These are phyloP conservation scores for Astragalus glycyphyllos DNA, from an alignment of 306 rosid species.

Conservation along the genomic window DNA sequence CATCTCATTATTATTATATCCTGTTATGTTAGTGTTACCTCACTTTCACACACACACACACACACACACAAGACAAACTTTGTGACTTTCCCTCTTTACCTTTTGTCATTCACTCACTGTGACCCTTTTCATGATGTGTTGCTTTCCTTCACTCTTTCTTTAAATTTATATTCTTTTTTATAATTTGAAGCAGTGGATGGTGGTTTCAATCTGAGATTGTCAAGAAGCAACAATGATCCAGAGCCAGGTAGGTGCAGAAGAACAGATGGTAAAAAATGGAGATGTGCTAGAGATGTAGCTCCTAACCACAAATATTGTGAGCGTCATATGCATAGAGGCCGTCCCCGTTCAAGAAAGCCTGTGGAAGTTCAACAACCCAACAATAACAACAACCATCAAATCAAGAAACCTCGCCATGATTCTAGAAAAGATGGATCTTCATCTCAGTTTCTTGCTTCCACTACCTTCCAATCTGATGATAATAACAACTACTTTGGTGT, in stretches of 20 bases:
- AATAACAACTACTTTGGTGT: slow-evolving; percentile 37
- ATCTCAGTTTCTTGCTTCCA: slow-evolving; percentile 50
- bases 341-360: slow-evolving; percentile 99
- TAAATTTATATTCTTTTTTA: slow-evolving; percentile 22
- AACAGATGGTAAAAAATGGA: slow-evolving; percentile 91
- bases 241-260: slow-evolving; percentile 83
- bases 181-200: slow-evolving; percentile 45
- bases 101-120: slow-evolving; percentile 37
- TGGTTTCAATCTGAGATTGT: slow-evolving; percentile 61
- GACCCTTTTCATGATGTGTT: slow-evolving; percentile 38
- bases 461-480: slow-evolving; percentile 37
- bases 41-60: slow-evolving; percentile 7
- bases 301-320: slow-evolving; percentile 79
- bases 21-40: neutral
- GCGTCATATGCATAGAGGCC: slow-evolving; percentile 91
- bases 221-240: slow-evolving; percentile 61
- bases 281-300: slow-evolving; percentile 84
- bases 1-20: neutral
- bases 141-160: slow-evolving; percentile 38
- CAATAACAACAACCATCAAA: slow-evolving; percentile 20
- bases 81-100: slow-evolving; percentile 32
- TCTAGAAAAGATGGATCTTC: slow-evolving; percentile 46
- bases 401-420: slow-evolving; percentile 63
- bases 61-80: slow-evolving; percentile 27
- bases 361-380: slow-evolving; percentile 68